Conservation (phyloP, 495 filamentous ascomycete species). For the Lasiosphaeria ovina region DNA sequence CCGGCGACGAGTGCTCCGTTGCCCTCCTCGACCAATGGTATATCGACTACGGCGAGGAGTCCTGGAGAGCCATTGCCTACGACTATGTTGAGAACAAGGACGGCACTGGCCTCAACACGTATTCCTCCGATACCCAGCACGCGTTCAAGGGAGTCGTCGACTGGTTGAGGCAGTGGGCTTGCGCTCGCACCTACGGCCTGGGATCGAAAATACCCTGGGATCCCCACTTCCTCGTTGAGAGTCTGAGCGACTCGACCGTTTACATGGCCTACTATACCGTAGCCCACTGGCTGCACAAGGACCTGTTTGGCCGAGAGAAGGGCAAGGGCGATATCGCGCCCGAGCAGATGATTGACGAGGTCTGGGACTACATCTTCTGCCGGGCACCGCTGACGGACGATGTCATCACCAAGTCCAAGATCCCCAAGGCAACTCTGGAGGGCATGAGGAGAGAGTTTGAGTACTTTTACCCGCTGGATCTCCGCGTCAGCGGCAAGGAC, state of each 20-base stretch:
- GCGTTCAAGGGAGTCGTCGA: constrained; percentile 72
- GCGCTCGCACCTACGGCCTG: constrained; percentile 80
- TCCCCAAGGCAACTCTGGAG: constrained; percentile 64
- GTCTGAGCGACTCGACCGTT: constrained; percentile 80
- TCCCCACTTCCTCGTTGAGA: constrained; percentile 78
- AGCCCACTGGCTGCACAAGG: constrained; percentile 73
- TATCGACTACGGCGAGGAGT: constrained; percentile 36
- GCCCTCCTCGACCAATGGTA: constrained; percentile 93
- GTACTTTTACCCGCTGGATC: constrained; percentile 90
- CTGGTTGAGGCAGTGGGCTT: constrained; percentile 92
- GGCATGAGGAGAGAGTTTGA: constrained; percentile 81
- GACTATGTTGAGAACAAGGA: constrained; percentile 58
- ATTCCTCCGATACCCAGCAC: constrained; percentile 69
- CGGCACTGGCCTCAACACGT: constrained; percentile 62
- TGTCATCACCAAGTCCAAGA: constrained; percentile 57
- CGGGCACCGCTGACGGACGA: constrained; percentile 36
- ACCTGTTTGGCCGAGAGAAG: constrained; percentile 66
- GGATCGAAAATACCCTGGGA: constrained; percentile 79
- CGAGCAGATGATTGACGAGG: constrained; percentile 80
- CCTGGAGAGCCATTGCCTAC: constrained; percentile 6
- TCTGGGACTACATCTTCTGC: constrained; percentile 87
- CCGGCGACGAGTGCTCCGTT: constrained; percentile 76
- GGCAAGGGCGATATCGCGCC: constrained; percentile 29
- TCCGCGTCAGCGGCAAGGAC: constrained; percentile 78
- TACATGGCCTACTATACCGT: constrained; percentile 96